phyloP scores from a whole-genome alignment of 2,329 filamentous ascomycete species.

The Fusarium sp. region DNA sequence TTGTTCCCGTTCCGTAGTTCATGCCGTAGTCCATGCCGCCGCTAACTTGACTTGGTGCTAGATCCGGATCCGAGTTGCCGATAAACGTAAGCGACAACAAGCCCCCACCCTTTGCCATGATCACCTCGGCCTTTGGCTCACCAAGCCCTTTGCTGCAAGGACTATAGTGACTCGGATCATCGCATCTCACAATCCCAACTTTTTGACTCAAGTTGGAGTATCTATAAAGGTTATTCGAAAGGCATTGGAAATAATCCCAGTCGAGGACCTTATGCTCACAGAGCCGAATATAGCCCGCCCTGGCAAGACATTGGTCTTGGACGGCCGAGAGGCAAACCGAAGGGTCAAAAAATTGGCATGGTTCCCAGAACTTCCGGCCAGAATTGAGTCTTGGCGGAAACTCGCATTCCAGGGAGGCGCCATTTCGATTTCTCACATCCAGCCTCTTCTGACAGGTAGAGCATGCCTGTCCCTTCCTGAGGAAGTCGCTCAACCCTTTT shows the following conservation, averaged over 20 bases:
- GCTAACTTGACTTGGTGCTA: background rate
- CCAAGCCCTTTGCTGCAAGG: background rate
- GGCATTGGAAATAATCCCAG: background rate
- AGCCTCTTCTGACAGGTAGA: background rate
- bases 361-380: background rate
- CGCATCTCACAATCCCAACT: background rate
- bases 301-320: accelerated
- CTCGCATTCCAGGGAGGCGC: background rate
- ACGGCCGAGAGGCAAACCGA: background rate
- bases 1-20: background rate
- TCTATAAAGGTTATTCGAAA: background rate
- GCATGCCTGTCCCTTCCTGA: background rate
- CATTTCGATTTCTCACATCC: accelerated
- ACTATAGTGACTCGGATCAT: background rate
- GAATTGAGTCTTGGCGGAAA: background rate
- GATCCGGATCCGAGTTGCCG: background rate
- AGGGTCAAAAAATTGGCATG: background rate
- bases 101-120: background rate
- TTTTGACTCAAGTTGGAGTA: background rate
- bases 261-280: background rate
- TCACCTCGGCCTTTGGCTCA: background rate
- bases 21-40: background rate
- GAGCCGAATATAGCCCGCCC: background rate
- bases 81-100: background rate
- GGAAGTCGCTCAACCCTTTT: background rate